Conservation (phyloP, 257 asterid species). For the Solanum medicagineum region DNA sequence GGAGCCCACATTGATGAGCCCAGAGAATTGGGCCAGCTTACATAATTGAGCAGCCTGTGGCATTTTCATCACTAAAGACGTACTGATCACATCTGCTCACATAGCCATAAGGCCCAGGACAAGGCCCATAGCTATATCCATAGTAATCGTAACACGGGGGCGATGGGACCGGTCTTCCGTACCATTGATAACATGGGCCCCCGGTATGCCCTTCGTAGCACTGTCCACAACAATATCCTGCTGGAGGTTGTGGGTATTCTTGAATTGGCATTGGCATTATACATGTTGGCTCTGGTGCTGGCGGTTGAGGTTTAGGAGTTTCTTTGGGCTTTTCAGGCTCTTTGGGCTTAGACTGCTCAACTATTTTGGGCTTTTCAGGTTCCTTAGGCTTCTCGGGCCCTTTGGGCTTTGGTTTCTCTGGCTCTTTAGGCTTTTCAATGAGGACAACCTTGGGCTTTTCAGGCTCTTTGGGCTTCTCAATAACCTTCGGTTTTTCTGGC, state of each 20-base stretch:
- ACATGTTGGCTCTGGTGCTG: not conserved
- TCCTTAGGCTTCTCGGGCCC: slow-evolving; percentile 16
- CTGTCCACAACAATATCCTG: slow-evolving; percentile 25
- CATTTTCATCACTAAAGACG: slow-evolving; percentile 37
- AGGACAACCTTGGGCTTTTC: slow-evolving; percentile 19
- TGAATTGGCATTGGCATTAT: not conserved
- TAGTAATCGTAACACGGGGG: slow-evolving; percentile 26
- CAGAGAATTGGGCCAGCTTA: slow-evolving; percentile 1
- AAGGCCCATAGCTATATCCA: slow-evolving; percentile 7
- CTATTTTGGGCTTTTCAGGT: not conserved
- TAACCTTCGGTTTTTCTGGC: not conserved
- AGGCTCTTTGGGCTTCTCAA: slow-evolving; percentile 10
- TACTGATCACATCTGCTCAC: slow-evolving; percentile 16
- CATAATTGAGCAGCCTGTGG: slow-evolving; percentile 45
- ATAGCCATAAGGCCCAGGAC: slow-evolving; percentile 6
- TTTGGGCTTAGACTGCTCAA: not conserved
- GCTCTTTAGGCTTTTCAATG: slow-evolving; percentile 7
- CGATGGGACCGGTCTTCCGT: slow-evolving; percentile 18
- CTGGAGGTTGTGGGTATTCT: slow-evolving; percentile 26
- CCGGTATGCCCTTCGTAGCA: slow-evolving; percentile 6
- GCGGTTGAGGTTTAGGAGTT: not conserved
- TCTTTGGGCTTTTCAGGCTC: slow-evolving; percentile 8
- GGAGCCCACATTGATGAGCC: not conserved
- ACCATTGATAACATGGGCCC: not conserved
- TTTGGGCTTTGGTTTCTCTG: slow-evolving; percentile 4